Evolutionary conservation across 176 grass and related monocot genomes (phyloP).

Genomic region (Thalia dealbata): DNA sequence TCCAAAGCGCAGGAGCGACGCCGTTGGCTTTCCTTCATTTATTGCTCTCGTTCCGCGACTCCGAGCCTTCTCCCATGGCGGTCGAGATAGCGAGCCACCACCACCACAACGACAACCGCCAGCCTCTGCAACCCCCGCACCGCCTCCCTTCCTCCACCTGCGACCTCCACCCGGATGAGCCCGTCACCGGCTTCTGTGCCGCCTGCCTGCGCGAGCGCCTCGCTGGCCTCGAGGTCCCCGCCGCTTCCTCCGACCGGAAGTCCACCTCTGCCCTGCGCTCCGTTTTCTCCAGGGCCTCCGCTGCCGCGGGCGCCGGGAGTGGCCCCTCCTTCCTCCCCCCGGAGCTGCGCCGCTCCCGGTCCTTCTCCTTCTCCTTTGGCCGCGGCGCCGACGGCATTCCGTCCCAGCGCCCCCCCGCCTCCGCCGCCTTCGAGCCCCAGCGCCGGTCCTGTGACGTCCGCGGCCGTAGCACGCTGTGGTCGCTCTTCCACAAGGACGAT

Average conservation of each 20-base stretch:
- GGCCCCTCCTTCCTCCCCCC: conserved; percentile 23
- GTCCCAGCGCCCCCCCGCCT: not conserved
- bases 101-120: not conserved
- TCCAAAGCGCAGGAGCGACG: too few relatives aligned
- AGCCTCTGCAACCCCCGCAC: not conserved
- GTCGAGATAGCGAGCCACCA: not conserved
- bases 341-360: conserved; percentile 55
- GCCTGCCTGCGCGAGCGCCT: conserved; percentile 91
- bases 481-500: conserved; percentile 32
- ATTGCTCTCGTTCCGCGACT: not conserved
- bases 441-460: conserved; percentile 73
- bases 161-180: conserved; percentile 58
- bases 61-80: not conserved
- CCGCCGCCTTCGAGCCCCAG: conserved; percentile 40
- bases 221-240: conserved; percentile 41
- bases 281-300: conserved; percentile 10
- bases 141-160: conserved; percentile 28
- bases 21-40: not conserved
- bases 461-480: conserved; percentile 24
- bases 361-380: conserved; percentile 23
- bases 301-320: not conserved
- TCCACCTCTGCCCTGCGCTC: conserved; percentile 34
- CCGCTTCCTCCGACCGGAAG: conserved; percentile 7
- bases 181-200: conserved; percentile 76
- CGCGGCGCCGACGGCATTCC: conserved; percentile 17